These are phyloP conservation scores for Fusarium tuaranense DNA, from an alignment of 2,329 filamentous ascomycete species.

Conservation along the genomic window DNA sequence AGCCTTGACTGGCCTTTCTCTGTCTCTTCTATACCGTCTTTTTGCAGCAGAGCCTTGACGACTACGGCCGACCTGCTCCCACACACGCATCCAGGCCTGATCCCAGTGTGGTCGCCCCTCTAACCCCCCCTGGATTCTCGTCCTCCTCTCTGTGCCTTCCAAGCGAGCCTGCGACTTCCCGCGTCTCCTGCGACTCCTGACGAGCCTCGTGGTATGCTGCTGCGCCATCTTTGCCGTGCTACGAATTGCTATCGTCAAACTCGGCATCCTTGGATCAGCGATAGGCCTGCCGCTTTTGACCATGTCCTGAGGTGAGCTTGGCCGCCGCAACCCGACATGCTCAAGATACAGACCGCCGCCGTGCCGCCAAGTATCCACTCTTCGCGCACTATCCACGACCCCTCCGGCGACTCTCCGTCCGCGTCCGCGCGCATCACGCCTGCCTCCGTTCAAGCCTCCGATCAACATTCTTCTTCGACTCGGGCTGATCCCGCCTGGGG, in stretches of 20 bases:
- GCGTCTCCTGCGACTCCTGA: constrained; percentile 32
- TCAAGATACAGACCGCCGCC: constrained; percentile 47
- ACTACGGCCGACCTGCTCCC: constrained; percentile 17
- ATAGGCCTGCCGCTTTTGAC: constrained; percentile 47
- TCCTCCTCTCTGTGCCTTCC: constrained; percentile 29
- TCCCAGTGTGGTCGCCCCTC: constrained; percentile 36
- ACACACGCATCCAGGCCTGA: constrained; percentile 36
- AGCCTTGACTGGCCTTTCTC: constrained; percentile 17
- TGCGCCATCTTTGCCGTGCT: constrained; percentile 22
- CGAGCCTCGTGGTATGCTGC: constrained; percentile 37
- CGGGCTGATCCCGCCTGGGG: constrained; percentile 44
- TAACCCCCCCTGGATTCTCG: constrained; percentile 35
- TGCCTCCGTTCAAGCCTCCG: constrained; percentile 42
- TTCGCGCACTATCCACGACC: constrained; percentile 47
- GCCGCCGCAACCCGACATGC: constrained; percentile 45
- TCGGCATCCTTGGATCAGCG: constrained; percentile 42
- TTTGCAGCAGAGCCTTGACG: constrained; percentile 15
- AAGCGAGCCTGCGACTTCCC: constrained; percentile 37
- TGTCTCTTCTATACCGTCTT: constrained; percentile 32
- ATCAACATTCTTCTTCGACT: constrained; percentile 38
- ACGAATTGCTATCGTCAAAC: constrained; percentile 28
- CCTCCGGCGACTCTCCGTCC: constrained; percentile 45
- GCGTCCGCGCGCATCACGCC: constrained; percentile 45
- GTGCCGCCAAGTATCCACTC: constrained; percentile 49
- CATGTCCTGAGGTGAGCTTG: constrained; percentile 51